Percentiles rank a stretch among this genome's conserved stretches.
Evolutionary conservation across 768 basidiomycete genomes (phyloP).

Genomic region (Arthromyces matolae): DNA sequence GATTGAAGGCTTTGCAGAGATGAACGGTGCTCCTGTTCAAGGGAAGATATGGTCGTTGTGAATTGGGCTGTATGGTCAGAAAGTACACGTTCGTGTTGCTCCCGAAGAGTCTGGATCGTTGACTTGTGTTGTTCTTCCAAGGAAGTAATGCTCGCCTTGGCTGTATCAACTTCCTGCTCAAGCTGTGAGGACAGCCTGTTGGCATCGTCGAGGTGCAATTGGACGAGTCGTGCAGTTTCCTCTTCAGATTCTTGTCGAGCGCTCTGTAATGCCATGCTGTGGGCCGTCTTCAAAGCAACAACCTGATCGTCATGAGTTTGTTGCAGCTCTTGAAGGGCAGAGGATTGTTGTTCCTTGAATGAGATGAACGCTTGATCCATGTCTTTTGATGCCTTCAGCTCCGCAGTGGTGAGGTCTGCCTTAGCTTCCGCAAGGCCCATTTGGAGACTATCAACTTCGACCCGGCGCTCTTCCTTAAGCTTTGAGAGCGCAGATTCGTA

Average conservation of each 20-base stretch:
- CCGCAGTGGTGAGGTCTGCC: constrained; percentile 38
- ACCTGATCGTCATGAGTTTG: constrained; percentile 54
- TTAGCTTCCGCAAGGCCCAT: constrained; percentile 40
- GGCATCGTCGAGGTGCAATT: constrained; percentile 37
- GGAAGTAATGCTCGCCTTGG: constrained; percentile 37
- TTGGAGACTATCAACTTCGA: constrained; percentile 48
- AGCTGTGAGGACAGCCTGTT: constrained; percentile 42
- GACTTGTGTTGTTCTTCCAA: constrained; percentile 34
- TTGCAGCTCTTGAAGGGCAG: constrained; percentile 51
- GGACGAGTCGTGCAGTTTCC: constrained; percentile 25
- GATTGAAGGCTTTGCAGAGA: constrained; percentile 29
- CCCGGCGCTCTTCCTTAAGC: constrained; percentile 50
- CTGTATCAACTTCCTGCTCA: constrained; percentile 39
- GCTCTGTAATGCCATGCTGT: constrained; percentile 39
- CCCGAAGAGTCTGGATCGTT: constrained; percentile 33
- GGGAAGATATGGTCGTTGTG: constrained; percentile 41
- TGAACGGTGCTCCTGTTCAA: constrained; percentile 44
- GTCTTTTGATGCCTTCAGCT: constrained; percentile 38
- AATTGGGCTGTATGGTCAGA: constrained; percentile 46
- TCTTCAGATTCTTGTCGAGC: constrained; percentile 23
- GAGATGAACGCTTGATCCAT: constrained; percentile 43
- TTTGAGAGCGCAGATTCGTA: constrained; percentile 51
- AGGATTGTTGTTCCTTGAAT: constrained; percentile 54
- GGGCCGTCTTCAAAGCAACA: constrained; percentile 43
- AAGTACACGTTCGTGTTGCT: constrained; percentile 35